Evolutionary conservation across 2,329 filamentous ascomycete species (phyloP), one percentile per base, ranked within the genome.

Genomic region (Bertia moriformis): DNA sequence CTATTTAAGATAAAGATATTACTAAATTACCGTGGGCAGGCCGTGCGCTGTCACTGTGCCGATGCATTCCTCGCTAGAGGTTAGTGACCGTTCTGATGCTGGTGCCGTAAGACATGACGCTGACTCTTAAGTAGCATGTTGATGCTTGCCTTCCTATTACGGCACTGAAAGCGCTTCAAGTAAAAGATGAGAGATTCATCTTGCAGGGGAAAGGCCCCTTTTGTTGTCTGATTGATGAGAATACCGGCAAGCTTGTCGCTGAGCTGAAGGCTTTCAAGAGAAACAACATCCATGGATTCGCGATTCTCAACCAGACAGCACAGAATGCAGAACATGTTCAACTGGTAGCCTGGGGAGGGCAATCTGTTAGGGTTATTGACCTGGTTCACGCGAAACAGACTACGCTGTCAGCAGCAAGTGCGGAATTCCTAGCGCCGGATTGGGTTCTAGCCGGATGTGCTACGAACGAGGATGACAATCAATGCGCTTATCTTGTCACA

Each of bases 221-320:
- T 17, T 35, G 10, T 18, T 15, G 17, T 7, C 7, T 35, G 10
- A 18, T 35, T 15, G 15, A 35, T 7, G 32, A 35, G 10, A 13
- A 10, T 7, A 35, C 12, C 15, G 32, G 32, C 7, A 15, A 35
- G 10, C 10, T 35, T 13, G 12, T 35, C 7, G 32, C 32, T 14
- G 10, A 35, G 32, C 10, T 17, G 12, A 12, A 17, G 7, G 7
- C 32, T 18, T 35, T 35, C 32, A 10, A 15, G 32, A 35, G 32
- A 15, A 13, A 35, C 32, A 35, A 35, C 17, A 17, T 35, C 15
- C 32, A 35, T 35, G 32, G 32, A 35, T 35, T 35, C 32, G 17
- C 17, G 10, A 7, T 10, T 35, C 15, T 17, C 32, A 10, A 7
- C 7, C 32, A 35, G 15, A 7, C 12, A 7, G 7, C 12, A 18